These are phyloP conservation scores for Pestalotiopsis sp. DNA, from an alignment of 2,329 filamentous ascomycete genomes.

Conservation along the genomic window DNA sequence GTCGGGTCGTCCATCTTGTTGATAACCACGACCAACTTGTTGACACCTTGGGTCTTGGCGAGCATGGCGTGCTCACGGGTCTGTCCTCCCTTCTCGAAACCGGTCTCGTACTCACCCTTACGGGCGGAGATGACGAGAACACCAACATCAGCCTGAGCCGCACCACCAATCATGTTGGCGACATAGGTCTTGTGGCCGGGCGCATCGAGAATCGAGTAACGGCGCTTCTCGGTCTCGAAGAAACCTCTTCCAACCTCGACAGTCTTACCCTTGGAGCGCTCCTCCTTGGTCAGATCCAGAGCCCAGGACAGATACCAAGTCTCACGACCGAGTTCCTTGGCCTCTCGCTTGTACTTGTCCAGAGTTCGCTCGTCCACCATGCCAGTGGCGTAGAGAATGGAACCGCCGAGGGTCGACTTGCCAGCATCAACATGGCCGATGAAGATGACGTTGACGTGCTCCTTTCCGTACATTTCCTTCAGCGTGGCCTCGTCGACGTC, in stretches of 20 bases:
- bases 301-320: slow-evolving; percentile 99
- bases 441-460: slow-evolving; percentile 92
- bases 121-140: slow-evolving; percentile 94
- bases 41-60: slow-evolving; percentile 97
- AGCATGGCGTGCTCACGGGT: slow-evolving; percentile 97
- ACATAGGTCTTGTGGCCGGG: slow-evolving; percentile 98
- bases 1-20: slow-evolving; percentile 99
- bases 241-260: slow-evolving; percentile 95
- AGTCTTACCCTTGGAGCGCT: slow-evolving; percentile 94
- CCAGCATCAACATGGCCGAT: slow-evolving; percentile 98
- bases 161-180: slow-evolving; percentile 96
- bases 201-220: slow-evolving; percentile 95
- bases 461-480: slow-evolving; percentile 95
- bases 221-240: slow-evolving; percentile 94
- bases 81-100: slow-evolving; percentile 93
- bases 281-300: slow-evolving; percentile 94
- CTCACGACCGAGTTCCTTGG: slow-evolving; percentile 93
- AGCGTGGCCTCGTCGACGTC: slow-evolving; percentile 74
- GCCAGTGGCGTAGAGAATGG: slow-evolving; percentile 88
- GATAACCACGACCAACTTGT: slow-evolving; percentile 90
- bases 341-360: slow-evolving; percentile 97
- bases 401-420: slow-evolving; percentile 93
- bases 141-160: slow-evolving; percentile 90
- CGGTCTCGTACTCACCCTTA: slow-evolving; percentile 98
- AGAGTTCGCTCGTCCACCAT: slow-evolving; percentile 99